phyloP scores from a whole-genome alignment of 768 basidiomycete genomes.

The Mycena filopes region DNA sequence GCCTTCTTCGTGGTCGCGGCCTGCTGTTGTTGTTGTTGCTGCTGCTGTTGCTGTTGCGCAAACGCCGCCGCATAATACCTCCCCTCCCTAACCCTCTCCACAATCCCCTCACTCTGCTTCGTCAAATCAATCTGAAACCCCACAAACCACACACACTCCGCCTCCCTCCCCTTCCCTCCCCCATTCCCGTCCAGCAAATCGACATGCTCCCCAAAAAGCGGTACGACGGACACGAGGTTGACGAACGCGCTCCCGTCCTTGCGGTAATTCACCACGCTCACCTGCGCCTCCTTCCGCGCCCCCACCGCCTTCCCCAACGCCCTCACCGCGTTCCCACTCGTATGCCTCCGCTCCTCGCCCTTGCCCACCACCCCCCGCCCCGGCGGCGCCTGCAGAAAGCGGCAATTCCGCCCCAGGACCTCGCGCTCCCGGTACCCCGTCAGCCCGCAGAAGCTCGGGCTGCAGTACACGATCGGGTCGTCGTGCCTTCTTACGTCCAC shows the following conservation, averaged over 20 bases:
- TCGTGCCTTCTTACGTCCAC: conserved; percentile 87
- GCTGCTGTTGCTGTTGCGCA: not conserved
- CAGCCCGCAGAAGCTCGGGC: conserved; percentile 80
- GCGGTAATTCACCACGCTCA: conserved; percentile 86
- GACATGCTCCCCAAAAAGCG: conserved; percentile 72
- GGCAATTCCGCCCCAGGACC: conserved; percentile 90
- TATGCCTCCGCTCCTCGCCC: conserved; percentile 60
- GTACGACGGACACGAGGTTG: conserved; percentile 93
- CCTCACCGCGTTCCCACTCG: conserved; percentile 69
- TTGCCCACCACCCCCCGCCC: not conserved
- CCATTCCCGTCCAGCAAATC: too few relatives aligned
- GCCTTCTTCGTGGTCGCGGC: not conserved
- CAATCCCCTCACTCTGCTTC: conserved; percentile 85
- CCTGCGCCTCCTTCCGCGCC: conserved; percentile 90
- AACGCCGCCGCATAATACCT: conserved; percentile 36
- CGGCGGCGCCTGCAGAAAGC: conserved; percentile 84
- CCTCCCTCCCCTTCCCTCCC: conserved; percentile 62
- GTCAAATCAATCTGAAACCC: conserved; percentile 97
- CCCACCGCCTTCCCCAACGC: conserved; percentile 72
- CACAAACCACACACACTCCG: conserved; percentile 86
- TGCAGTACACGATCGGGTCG: conserved; percentile 90
- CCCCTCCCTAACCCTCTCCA: conserved; percentile 83
- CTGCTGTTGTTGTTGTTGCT: not conserved
- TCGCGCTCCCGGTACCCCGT: conserved; percentile 82
- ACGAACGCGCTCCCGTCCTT: conserved; percentile 88